These are phyloP conservation scores for Echinosophora koreensis DNA, from an alignment of 306 rosid species.

Conservation along the genomic window DNA sequence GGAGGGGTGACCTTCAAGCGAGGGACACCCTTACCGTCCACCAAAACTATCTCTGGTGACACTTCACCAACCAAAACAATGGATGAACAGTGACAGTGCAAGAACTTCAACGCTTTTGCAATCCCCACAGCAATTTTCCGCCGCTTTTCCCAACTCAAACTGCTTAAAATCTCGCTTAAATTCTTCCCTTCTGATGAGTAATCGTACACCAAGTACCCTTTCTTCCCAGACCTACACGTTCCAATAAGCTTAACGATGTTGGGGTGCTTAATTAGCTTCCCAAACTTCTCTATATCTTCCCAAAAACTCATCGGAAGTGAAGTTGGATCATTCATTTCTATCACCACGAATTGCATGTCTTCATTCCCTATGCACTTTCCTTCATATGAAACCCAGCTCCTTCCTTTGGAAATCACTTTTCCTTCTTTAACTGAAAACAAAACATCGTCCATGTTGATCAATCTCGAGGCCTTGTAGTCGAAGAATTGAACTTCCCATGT, in stretches of 20 bases:
- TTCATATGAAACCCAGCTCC: conserved; percentile 55
- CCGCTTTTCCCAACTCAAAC: conserved; percentile 73
- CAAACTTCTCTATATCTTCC: conserved; percentile 60
- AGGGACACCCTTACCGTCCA: conserved; percentile 62
- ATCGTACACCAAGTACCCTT: conserved; percentile 66
- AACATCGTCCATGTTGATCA: conserved; percentile 60
- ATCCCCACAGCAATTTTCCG: conserved; percentile 66
- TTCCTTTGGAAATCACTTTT: conserved; percentile 56
- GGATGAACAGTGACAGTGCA: conserved; percentile 58
- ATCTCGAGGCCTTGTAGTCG: conserved; percentile 50
- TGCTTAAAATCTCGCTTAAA: conserved; percentile 55
- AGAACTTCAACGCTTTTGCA: conserved; percentile 65
- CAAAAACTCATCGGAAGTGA: conserved; percentile 56
- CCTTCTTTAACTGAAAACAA: conserved; percentile 55
- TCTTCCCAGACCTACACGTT: conserved; percentile 65
- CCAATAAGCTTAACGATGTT: conserved; percentile 70
- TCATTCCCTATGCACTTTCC: conserved; percentile 54
- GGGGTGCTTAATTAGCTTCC: conserved; percentile 60
- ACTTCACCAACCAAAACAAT: conserved; percentile 53
- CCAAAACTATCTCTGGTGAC: conserved; percentile 64
- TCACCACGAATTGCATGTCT: conserved; percentile 62
- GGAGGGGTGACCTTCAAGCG: conserved; percentile 62
- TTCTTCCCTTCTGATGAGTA: conserved; percentile 47
- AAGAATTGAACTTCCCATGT: conserved; percentile 76
- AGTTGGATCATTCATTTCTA: conserved; percentile 53